These are phyloP conservation scores for Phalaenopsis equestris DNA, from an alignment of 106 monocot species.

Conservation along the genomic window DNA sequence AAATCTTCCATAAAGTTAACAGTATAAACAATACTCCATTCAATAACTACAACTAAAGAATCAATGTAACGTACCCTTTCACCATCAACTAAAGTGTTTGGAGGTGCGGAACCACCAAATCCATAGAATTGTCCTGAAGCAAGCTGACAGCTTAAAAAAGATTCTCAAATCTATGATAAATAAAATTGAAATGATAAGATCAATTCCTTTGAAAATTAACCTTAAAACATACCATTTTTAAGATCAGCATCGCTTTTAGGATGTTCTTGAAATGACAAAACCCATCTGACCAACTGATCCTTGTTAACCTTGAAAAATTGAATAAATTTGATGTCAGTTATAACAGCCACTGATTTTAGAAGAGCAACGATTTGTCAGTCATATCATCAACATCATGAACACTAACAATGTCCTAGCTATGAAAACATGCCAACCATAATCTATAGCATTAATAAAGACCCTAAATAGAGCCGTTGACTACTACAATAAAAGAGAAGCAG, in stretches of 20 bases:
- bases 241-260: slow-evolving; percentile 23
- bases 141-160: neutral
- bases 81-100: slow-evolving; percentile 27
- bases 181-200: neutral
- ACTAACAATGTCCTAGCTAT: neutral
- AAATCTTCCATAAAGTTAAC: too few species aligned
- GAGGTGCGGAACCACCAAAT: slow-evolving; percentile 72
- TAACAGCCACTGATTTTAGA: neutral
- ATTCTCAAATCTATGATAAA: neutral
- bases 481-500: neutral
- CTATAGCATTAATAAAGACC: neutral
- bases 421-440: neutral
- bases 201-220: neutral
- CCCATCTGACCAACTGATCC: slow-evolving; percentile 67
- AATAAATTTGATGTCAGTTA: neutral
- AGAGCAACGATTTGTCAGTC: neutral
- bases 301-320: slow-evolving; percentile 48
- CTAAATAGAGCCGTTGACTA: neutral
- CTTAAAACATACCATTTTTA: slow-evolving; percentile 26
- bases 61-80: slow-evolving; percentile 30
- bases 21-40: neutral
- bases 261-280: slow-evolving; percentile 69
- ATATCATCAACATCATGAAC: neutral
- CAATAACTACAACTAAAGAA: neutral
- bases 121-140: slow-evolving; percentile 78